Evolutionary conservation across 257 asterid genomes (phyloP), one percentile per base, ranked within the genome.

Genomic region (Vinca minor): DNA sequence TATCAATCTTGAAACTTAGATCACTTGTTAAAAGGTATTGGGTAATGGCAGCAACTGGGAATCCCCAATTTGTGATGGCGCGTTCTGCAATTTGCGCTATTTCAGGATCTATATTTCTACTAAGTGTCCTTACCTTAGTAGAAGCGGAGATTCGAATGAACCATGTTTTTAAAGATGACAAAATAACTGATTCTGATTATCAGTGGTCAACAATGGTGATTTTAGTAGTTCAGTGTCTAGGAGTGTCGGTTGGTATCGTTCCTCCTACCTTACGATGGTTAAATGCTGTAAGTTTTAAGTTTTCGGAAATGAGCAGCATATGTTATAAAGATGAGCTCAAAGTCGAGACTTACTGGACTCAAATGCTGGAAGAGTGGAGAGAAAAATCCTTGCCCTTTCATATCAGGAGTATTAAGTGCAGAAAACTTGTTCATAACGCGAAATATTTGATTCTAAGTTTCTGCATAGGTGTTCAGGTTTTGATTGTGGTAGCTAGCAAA

Each of bases 31-130:
- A 39, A 0, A 69, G 45, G 1, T 52, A 52, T 44, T 20, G 54
- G 35, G 38, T 69, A 58, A 62, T 62, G 74, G 74, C 74, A 53
- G 48, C 64, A 14, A 69, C 74, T 1, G 68, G 69, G 6, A 52
- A 52, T 29, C 74, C 69, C 44, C 67, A 58, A 58, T 65, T 58
- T 39, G 71, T 59, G 63, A 39, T 71, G 67, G 71, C 63, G 1
- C 67, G 56, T 59, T 66, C 41, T 39, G 45, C 45, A 39, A 10
- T 10, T 14, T 39, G 45, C 45, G 45, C 45, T 39, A 10, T 14
- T 7, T 39, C 45, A 39, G 45, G 45, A 5, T 39, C 45, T 7
- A 39, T 39, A 39, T 39, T 12, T 39, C 14, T 39, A 0, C 11
- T 39, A 39, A 1, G 12, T 39, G 45, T 14, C 12, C 45, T 39